phyloP scores from a whole-genome alignment of 148 eudicot species.

The Spergularia bocconei region DNA sequence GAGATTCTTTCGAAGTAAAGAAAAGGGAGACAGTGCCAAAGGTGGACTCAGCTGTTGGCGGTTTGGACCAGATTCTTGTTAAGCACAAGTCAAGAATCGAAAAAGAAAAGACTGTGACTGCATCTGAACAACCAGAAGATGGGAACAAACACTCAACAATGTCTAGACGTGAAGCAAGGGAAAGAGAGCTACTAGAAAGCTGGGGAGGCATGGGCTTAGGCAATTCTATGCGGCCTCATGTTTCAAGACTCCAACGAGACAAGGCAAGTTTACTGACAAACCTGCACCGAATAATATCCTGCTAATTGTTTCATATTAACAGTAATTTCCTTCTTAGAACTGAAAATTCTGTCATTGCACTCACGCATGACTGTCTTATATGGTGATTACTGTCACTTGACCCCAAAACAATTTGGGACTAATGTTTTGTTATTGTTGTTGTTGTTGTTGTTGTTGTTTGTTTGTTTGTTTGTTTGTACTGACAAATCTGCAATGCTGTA shows the following conservation, averaged over 20 bases:
- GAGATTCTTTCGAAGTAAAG: slow-evolving; percentile 37
- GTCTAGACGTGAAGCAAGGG: slow-evolving; percentile 67
- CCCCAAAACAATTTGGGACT: too few relatives aligned
- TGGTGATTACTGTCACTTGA: too few relatives aligned
- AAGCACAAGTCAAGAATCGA: slow-evolving; percentile 68
- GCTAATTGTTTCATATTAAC: neutral
- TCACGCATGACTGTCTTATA: too few relatives aligned
- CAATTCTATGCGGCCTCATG: slow-evolving; percentile 59
- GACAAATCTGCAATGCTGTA: neutral
- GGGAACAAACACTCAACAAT: slow-evolving; percentile 32
- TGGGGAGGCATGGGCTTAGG: slow-evolving; percentile 91
- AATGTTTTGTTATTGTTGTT: too few relatives aligned
- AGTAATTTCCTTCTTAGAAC: neutral
- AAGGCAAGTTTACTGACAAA: slow-evolving; percentile 44
- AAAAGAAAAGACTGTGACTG: slow-evolving; percentile 36
- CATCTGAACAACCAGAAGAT: slow-evolving; percentile 31
- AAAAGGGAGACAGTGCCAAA: slow-evolving; percentile 28
- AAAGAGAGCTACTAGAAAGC: slow-evolving; percentile 67
- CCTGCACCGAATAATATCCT: too few relatives aligned
- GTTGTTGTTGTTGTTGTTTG: too few relatives aligned
- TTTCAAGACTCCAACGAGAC: slow-evolving; percentile 68
- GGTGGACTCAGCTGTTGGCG: slow-evolving; percentile 38
- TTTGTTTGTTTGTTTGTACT: neutral
- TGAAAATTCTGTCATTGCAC: neutral
- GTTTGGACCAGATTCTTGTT: slow-evolving; percentile 73